Conservation (phyloP, 495 filamentous ascomycete genomes). For the Neurospora intermedia region DNA sequence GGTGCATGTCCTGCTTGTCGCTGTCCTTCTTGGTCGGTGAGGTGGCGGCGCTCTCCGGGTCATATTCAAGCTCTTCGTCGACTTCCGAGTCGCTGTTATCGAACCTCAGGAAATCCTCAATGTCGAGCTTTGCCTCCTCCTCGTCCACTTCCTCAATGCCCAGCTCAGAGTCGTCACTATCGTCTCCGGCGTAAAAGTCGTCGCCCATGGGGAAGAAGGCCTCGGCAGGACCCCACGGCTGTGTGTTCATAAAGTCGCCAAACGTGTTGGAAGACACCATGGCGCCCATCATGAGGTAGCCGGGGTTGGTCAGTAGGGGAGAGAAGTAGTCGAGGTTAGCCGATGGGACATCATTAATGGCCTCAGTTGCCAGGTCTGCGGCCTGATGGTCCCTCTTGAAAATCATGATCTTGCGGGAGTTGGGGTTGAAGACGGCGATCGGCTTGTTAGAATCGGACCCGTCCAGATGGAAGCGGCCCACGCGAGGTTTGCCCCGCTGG, state of each 20-base stretch:
- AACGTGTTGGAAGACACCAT: constrained; percentile 42
- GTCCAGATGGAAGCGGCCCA: constrained; percentile 45
- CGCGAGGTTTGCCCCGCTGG: constrained; percentile 33
- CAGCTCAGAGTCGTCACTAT: constrained; percentile 20
- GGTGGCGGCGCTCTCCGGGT: constrained; percentile 34
- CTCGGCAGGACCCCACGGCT: constrained; percentile 61
- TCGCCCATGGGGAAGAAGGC: constrained; percentile 63
- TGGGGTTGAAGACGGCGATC: constrained; percentile 59
- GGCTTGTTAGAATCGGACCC: constrained; percentile 49
- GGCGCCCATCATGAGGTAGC: constrained; percentile 67
- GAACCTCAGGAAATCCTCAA: constrained; percentile 66
- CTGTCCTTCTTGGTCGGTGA: constrained; percentile 37
- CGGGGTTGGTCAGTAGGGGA: constrained; percentile 56
- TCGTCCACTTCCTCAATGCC: constrained; percentile 49
- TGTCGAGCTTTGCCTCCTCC: constrained; percentile 51
- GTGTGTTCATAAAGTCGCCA: constrained; percentile 48
- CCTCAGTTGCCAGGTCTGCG: constrained; percentile 33
- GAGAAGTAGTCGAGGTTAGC: constrained; percentile 13
- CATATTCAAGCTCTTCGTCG: constrained; percentile 25
- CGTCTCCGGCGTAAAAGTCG: constrained; percentile 30
- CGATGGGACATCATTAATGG: constrained; percentile 18
- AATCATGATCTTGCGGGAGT: constrained; percentile 62
- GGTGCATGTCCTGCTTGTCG: constrained; percentile 18
- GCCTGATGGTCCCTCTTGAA: constrained; percentile 38
- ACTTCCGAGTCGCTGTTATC: constrained; percentile 46